phyloP scores from a whole-genome alignment of 2,329 filamentous ascomycete genomes.

The Didymella glomerata region DNA sequence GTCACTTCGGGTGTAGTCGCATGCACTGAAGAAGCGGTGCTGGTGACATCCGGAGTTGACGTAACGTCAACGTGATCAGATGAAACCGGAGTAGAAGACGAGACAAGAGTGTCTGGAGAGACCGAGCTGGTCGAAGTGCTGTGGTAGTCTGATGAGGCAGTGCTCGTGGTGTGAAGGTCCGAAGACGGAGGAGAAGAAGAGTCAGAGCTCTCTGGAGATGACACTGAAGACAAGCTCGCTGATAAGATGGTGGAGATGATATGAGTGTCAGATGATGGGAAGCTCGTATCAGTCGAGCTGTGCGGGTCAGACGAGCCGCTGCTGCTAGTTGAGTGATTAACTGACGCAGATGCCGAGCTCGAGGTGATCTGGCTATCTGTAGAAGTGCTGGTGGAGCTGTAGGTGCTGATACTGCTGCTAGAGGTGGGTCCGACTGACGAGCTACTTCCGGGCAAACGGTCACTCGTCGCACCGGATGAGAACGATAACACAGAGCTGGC shows the following conservation, averaged over 20 bases:
- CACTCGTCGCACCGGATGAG: neutral
- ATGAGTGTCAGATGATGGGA: neutral
- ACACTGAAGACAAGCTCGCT: too few relatives aligned
- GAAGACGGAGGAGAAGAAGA: neutral
- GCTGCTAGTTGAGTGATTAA: too few relatives aligned
- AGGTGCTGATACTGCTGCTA: neutral
- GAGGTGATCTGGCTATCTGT: neutral
- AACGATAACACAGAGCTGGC: neutral
- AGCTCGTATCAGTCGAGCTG: neutral
- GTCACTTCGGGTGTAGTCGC: neutral
- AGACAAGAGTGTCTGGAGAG: neutral
- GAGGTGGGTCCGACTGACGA: neutral
- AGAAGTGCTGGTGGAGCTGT: neutral
- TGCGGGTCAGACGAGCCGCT: too few relatives aligned
- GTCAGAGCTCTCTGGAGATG: too few relatives aligned
- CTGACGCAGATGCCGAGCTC: too few relatives aligned
- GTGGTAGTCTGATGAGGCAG: too few relatives aligned
- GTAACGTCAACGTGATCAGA: neutral
- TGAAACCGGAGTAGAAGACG: too few relatives aligned
- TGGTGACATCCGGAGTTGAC: neutral
- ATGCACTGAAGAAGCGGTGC: neutral
- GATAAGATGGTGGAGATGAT: neutral
- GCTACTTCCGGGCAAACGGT: neutral
- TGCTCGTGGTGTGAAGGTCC: too few relatives aligned
- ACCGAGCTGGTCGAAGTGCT: too few relatives aligned